Evolutionary conservation across 106 monocot species (phyloP).

Genomic region (Alisma plantagoaquatica): DNA sequence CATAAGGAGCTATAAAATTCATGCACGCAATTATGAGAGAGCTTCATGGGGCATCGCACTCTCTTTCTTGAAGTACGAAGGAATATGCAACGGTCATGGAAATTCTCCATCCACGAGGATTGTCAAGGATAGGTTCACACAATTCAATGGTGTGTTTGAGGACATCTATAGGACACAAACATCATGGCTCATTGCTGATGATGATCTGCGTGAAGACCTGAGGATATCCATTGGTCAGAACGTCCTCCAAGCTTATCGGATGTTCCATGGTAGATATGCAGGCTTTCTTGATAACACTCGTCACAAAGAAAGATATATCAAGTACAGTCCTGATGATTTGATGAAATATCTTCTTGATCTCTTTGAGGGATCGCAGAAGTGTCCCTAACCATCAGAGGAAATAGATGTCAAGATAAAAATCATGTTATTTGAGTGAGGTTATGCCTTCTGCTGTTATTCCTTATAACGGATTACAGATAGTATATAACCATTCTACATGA

Average conservation of each 20-base stretch:
- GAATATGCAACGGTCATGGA: conserved; percentile 18
- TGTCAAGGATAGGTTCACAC: conserved; percentile 57
- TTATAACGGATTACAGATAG: no score
- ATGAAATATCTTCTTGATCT: conserved; percentile 41
- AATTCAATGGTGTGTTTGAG: conserved; percentile 41
- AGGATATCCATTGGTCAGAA: conserved; percentile 48
- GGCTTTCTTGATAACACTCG: conserved; percentile 34
- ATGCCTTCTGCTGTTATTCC: no score
- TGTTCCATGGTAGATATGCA: conserved; percentile 39
- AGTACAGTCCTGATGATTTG: conserved; percentile 51
- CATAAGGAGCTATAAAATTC: conserved; percentile 33
- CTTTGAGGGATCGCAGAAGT: conserved; percentile 55
- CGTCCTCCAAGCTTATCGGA: conserved; percentile 44
- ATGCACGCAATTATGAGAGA: conserved; percentile 38
- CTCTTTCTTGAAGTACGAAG: conserved; percentile 49
- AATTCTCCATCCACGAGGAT: no score
- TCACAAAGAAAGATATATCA: conserved; percentile 34
- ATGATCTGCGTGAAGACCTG: conserved; percentile 44
- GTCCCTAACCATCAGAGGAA: background rate
- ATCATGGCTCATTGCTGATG: conserved; percentile 40
- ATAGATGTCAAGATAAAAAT: no score
- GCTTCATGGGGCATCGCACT: conserved; percentile 42
- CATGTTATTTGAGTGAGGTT: no score
- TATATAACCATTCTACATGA: no score
- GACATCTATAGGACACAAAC: conserved; percentile 41